A percentile compares a stretch with the other conserved stretches of the same genome.
Conservation (phyloP, 208 protist genomes). For the Tritrichomonas foetus region DNA sequence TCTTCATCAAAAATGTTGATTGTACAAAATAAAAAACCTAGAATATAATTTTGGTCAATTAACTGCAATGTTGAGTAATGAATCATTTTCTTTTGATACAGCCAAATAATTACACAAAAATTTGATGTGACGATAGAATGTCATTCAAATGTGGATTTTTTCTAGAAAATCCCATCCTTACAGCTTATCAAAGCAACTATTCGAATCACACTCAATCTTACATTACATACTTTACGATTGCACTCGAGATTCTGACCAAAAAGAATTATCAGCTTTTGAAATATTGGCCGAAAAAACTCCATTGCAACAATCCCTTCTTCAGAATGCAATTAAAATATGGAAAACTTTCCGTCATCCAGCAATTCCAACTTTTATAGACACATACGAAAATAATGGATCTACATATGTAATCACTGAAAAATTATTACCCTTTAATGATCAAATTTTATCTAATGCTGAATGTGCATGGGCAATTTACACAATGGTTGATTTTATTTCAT, state of each 20-base stretch:
- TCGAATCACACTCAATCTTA: too few relatives aligned
- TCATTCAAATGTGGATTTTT: too few relatives aligned
- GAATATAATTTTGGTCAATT: too few relatives aligned
- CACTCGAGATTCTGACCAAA: not conserved
- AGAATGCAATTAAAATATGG: not conserved
- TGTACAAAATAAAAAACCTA: too few relatives aligned
- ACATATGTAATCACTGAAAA: not conserved
- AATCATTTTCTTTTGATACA: too few relatives aligned
- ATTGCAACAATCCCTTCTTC: not conserved
- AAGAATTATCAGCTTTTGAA: constrained; percentile 13
- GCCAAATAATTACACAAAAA: too few relatives aligned
- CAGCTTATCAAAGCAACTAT: too few relatives aligned
- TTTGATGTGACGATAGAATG: too few relatives aligned
- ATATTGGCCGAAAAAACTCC: not conserved
- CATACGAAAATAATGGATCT: not conserved
- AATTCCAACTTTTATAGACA: not conserved
- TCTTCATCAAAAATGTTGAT: too few relatives aligned
- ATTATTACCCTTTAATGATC: not conserved
- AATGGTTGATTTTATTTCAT: not conserved
- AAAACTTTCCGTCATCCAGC: not conserved
- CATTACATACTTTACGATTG: not conserved
- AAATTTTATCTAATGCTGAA: not conserved
- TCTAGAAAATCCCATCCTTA: too few relatives aligned
- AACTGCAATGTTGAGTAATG: too few relatives aligned
- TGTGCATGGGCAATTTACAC: not conserved